Conservation (phyloP, 148 eudicot species). For the Rhododendron mucronatum region DNA sequence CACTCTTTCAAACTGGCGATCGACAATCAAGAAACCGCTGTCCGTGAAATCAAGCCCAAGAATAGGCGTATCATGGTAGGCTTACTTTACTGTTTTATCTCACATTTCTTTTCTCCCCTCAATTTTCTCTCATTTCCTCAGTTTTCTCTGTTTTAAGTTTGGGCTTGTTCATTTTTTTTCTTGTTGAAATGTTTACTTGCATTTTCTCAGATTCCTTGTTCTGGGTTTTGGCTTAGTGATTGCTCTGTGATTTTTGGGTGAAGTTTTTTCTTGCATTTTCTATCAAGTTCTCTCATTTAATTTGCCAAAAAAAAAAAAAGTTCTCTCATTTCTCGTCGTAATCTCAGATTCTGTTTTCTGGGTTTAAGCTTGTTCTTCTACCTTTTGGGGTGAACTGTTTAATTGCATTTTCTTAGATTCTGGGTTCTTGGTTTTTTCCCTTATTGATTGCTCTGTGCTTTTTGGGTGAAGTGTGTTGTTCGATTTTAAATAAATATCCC, state of each 20-base stretch:
- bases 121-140: too few species aligned
- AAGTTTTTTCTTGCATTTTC: background rate
- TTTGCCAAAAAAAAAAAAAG: too few species aligned
- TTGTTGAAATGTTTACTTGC: too few species aligned
- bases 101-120: background rate
- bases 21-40: conserved; percentile 55
- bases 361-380: background rate
- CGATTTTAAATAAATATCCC: background rate
- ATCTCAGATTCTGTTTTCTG: background rate
- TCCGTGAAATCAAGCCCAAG: conserved; percentile 75
- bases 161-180: too few species aligned
- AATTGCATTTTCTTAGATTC: background rate
- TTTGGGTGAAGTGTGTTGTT: too few species aligned
- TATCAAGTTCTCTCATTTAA: background rate
- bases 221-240: background rate
- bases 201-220: background rate
- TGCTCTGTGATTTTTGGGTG: background rate
- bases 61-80: conserved; percentile 75
- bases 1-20: conserved; percentile 61
- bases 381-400: background rate
- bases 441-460: too few species aligned
- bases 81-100: too few species aligned
- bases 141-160: background rate
- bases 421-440: too few species aligned
- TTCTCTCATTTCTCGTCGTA: background rate